Base-by-base conservation (phyloP, 2,329 filamentous ascomycete genomes). In the Fusarium palustre region DNA sequence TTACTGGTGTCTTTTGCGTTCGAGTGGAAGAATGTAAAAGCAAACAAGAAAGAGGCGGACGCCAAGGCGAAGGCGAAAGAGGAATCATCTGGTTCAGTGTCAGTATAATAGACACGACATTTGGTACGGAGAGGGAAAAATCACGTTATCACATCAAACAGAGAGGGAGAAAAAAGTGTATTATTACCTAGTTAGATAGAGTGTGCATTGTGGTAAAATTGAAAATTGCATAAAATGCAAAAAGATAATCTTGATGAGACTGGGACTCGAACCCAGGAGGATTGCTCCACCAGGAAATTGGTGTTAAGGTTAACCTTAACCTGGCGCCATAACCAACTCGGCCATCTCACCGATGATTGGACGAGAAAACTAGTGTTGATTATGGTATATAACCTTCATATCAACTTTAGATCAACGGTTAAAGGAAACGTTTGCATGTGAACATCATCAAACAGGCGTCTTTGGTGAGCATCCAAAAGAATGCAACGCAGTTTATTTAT, bases 281-380 rank as follows among this genome's bases (percentile, higher is more conserved):
- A 62, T 62, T 62, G 59, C 59, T 62, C 59, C 59, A 63, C 59
- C 59, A 62, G 59, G 59, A 62, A 62, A 62, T 62, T 55, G 11
- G 57, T 62, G 57, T 62, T 33, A 62, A 63, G 59, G 59, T 62
- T 63, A 47, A 63, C 59, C 59, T 63, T 63, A 63, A 63, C 59
- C 59, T 63, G 59, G 59, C 59, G 59, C 59, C 59, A 63, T 63
- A 63, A 63, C 59, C 59, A 63, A 63, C 59, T 63, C 59, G 59
- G 59, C 59, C 59, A 63, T 63, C 59, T 63, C 59, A 63, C 59
- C 59, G 42, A 13, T 63, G 48, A 63, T 63, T 63, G 58, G 57
- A 63, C 18, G 33, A 34, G 3, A 18, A 8, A 15, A 3, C 18
- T 7, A 1, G 6, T 34, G 15, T 4, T 4, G 3, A 34, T 15